Evolutionary conservation across 2,329 filamentous ascomycete species (phyloP).

Genomic region (Colletotrichum coccodes): DNA sequence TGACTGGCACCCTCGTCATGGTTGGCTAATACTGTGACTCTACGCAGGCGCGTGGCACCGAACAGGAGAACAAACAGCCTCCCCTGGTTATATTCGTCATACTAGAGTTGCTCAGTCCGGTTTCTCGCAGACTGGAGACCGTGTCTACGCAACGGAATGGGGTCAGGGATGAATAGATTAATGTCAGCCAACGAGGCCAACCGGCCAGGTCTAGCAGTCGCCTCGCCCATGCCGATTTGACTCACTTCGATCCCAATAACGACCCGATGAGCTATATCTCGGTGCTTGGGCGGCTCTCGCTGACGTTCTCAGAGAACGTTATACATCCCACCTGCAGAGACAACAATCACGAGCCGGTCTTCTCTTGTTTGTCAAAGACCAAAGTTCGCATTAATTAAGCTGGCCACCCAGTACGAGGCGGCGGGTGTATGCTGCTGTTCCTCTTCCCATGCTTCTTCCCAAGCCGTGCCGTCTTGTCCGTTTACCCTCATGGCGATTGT

Average conservation of each 20-base stretch:
- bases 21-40: neutral
- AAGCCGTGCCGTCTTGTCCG: neutral
- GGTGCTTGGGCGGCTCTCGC: neutral
- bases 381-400: neutral
- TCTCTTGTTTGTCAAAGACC: neutral
- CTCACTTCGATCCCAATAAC: neutral
- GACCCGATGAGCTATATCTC: neutral
- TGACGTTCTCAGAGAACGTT: too few relatives aligned
- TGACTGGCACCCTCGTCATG: neutral
- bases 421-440: neutral
- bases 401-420: neutral
- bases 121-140: neutral
- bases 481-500: neutral
- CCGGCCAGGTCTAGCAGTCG: neutral
- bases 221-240: neutral
- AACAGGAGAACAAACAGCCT: neutral
- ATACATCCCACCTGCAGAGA: neutral
- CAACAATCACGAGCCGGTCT: neutral
- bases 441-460: neutral
- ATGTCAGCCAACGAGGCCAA: neutral
- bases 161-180: neutral
- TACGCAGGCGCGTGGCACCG: neutral
- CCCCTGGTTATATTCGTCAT: too few relatives aligned
- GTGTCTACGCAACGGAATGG: too few relatives aligned
- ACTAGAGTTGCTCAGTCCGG: too few relatives aligned